Conservation (phyloP, 75 land plant genomes). For the Larix kaempferi region DNA sequence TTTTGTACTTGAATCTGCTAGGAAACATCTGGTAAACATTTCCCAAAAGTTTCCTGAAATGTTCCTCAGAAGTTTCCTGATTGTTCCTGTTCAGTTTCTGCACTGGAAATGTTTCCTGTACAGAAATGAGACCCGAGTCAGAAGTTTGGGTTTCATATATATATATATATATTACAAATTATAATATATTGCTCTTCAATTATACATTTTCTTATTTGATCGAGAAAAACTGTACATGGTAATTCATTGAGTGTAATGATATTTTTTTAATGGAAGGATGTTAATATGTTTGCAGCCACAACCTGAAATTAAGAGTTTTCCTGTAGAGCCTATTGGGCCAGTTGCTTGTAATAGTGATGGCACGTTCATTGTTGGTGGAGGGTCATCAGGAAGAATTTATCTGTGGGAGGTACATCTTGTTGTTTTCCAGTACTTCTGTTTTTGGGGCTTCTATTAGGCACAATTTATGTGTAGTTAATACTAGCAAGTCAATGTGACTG, state of each 20-base stretch:
- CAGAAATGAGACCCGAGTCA: too few relatives aligned
- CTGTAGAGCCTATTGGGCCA: slow-evolving; percentile 78
- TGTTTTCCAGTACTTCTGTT: not conserved
- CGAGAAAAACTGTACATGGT: not conserved
- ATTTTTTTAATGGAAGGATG: not conserved
- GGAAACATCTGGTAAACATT: too few relatives aligned
- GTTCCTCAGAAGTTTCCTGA: too few relatives aligned
- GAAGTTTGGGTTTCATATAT: too few relatives aligned
- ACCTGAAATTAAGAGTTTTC: slow-evolving; percentile 76
- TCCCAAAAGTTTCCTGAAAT: too few relatives aligned
- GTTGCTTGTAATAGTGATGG: slow-evolving; percentile 71
- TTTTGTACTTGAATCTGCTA: too few relatives aligned
- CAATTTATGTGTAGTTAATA: not conserved
- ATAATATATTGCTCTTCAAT: too few relatives aligned
- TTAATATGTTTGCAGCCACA: slow-evolving; percentile 44
- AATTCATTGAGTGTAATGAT: too few relatives aligned
- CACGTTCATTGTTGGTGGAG: slow-evolving; percentile 74
- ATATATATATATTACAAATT: too few relatives aligned
- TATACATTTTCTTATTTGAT: not conserved
- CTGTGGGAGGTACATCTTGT: slow-evolving; percentile 74
- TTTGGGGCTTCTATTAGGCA: not conserved
- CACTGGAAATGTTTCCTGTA: too few relatives aligned
- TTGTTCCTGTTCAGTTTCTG: too few relatives aligned
- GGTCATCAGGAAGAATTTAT: slow-evolving; percentile 75
- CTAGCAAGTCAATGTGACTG: not conserved